Base-by-base conservation (phyloP, 805 yeast genomes). In the Peterozyma toletana region DNA sequence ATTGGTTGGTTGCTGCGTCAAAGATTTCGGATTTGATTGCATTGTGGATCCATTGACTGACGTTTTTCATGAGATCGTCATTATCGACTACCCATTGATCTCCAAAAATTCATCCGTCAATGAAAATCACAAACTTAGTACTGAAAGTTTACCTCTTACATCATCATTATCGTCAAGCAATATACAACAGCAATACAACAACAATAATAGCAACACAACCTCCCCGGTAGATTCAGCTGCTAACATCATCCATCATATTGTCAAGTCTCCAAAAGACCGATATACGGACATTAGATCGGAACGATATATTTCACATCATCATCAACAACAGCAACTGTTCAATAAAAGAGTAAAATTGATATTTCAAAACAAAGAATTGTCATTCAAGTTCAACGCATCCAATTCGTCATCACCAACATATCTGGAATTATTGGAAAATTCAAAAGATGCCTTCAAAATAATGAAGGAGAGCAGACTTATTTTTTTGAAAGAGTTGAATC, bases 331-430 rank as follows among this genome's bases (percentile, higher is more conserved):
- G 53, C 55, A 54, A 38, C 66, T 62, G 40, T 48, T 60, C 9
- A 55, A 56, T 49, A 57, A 67, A 35, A 63, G 67, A 3, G 77
- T 75, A 3, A 53, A 64, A 5, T 61, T 85, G 18, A 70, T 67
- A 45, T 85, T 77, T 55, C 70, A 76, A 11, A 66, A 73, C 7
- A 72, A 75, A 33, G 67, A 66, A 27, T 72, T 89, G 42, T 75
- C 80, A 38, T 83, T 90, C 54, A 73, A 77, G 3, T 90, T 74
- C 59, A 77, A 85, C 11, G 70, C 78, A 4, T 60, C 70, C 39
- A 76, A 78, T 49, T 77, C 83, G 38, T 83, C 95, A 0, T 83
- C 95, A 6, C 98, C 98, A 2, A 82, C 93, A 0, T 64, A 81
- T 35, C 55, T 72, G 29, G 98, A 90, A 60, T 63, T 90, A n/a